Conservation (phyloP, 2,329 filamentous ascomycete species). For the Eutypella sp. region DNA sequence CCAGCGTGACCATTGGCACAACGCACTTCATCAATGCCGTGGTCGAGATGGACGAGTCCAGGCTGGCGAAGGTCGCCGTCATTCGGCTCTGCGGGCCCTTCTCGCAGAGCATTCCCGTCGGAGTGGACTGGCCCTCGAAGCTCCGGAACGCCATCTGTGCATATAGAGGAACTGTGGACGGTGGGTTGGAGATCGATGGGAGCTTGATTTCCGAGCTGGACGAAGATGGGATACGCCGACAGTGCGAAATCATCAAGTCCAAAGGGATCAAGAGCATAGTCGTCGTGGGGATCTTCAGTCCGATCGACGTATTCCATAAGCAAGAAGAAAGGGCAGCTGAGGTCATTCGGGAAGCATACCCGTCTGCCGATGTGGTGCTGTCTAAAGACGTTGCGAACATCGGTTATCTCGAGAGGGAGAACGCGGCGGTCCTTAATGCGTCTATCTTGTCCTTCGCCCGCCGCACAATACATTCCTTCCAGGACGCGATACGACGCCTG, state of each 20-base stretch:
- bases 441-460: constrained; percentile 51
- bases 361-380: constrained; percentile 37
- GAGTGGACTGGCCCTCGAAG: constrained; percentile 44
- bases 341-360: constrained; percentile 31
- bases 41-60: constrained; percentile 41
- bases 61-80: constrained; percentile 44
- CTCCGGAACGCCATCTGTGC: constrained; percentile 39
- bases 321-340: constrained; percentile 41
- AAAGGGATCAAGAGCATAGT: constrained; percentile 39
- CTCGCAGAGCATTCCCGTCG: constrained; percentile 40
- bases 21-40: constrained; percentile 55
- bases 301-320: constrained; percentile 38
- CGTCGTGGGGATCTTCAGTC: constrained; percentile 42
- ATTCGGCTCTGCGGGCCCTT: constrained; percentile 47
- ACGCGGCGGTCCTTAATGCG: constrained; percentile 58
- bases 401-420: constrained; percentile 54
- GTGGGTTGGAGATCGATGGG: constrained; percentile 46
- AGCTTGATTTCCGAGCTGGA: constrained; percentile 36
- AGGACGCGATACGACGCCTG: constrained; percentile 42
- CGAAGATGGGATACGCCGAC: constrained; percentile 29
- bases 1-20: constrained; percentile 44
- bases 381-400: constrained; percentile 45
- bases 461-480: constrained; percentile 49
- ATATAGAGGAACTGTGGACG: constrained; percentile 38
- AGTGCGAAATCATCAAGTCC: constrained; percentile 30